These are phyloP conservation scores for Thelephora ganbajun DNA, from an alignment of 768 basidiomycete species.

Conservation along the genomic window DNA sequence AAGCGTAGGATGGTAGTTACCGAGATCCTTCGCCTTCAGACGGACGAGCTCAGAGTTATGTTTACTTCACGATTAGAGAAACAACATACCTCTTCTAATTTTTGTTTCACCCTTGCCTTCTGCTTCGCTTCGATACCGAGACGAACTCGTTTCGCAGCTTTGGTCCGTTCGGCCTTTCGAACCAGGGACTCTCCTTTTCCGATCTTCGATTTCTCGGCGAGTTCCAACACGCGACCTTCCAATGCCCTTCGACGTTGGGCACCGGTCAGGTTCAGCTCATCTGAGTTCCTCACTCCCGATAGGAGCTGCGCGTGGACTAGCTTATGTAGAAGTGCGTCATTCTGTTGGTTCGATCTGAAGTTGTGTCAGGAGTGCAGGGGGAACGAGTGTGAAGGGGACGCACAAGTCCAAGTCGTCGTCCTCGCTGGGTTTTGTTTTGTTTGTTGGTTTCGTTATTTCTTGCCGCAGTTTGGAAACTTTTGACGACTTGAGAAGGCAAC, in stretches of 20 bases:
- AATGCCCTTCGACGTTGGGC: constrained; percentile 63
- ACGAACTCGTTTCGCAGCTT: constrained; percentile 57
- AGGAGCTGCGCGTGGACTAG: constrained; percentile 70
- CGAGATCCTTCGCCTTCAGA: constrained; percentile 62
- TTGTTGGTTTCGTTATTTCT: constrained; percentile 12
- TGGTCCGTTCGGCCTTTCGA: constrained; percentile 48
- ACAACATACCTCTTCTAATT: constrained; percentile 51
- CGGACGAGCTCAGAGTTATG: constrained; percentile 3
- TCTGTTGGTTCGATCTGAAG: constrained; percentile 55
- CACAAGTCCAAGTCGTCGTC: constrained; percentile 45
- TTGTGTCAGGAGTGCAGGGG: background rate
- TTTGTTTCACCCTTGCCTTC: constrained; percentile 34
- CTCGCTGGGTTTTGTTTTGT: constrained; percentile 21
- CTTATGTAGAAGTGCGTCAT: constrained; percentile 66
- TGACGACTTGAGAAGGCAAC: constrained; percentile 43
- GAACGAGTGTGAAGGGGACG: constrained; percentile 3
- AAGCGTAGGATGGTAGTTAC: constrained; percentile 72
- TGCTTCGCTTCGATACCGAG: constrained; percentile 56
- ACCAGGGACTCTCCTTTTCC: constrained; percentile 61
- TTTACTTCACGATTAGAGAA: constrained; percentile 1
- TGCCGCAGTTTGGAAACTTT: constrained; percentile 51
- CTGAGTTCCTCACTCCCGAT: constrained; percentile 51
- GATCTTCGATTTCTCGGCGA: constrained; percentile 51
- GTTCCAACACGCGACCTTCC: constrained; percentile 63
- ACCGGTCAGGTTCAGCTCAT: constrained; percentile 42